phyloP scores from a whole-genome alignment of 345 rosid species.

The Capsella bursapastoris region DNA sequence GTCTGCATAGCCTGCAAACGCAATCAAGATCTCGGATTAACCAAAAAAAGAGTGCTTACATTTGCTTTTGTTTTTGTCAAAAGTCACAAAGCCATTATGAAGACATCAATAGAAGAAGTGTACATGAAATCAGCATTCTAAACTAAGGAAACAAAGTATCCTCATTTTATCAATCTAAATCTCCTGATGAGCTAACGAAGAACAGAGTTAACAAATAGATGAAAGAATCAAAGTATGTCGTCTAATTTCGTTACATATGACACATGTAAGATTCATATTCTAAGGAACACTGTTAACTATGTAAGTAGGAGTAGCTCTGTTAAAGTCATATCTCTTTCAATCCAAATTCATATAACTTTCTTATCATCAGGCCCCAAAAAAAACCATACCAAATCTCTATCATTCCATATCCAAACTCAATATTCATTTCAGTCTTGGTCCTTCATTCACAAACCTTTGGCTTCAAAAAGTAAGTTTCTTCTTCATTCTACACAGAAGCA shows the following conservation, averaged over 20 bases:
- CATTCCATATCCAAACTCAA: neutral
- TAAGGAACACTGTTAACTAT: neutral
- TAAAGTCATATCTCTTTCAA: too few species aligned
- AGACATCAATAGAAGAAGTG: too few species aligned
- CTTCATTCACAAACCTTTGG: neutral
- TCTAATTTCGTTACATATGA: neutral
- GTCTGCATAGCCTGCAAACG: too few species aligned
- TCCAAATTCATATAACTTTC: neutral
- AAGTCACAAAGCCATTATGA: too few species aligned
- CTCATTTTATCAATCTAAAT: too few species aligned
- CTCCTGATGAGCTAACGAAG: neutral
- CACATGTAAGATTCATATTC: neutral
- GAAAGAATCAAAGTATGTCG: neutral
- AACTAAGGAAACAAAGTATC: too few species aligned
- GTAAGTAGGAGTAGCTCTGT: too few species aligned
- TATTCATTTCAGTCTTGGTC: neutral
- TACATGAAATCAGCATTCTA: too few species aligned
- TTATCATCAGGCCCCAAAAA: neutral
- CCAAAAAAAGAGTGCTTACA: too few species aligned
- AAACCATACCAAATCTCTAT: neutral
- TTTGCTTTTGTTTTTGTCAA: too few species aligned
- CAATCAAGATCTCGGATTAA: too few species aligned
- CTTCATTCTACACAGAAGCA: neutral
- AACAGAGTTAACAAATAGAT: neutral
- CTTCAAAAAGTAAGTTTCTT: neutral